A percentile compares a stretch with the other conserved stretches of the same genome.
phyloP scores from a whole-genome alignment of 768 basidiomycete species.

The Pulveroboletus ravenelii region DNA sequence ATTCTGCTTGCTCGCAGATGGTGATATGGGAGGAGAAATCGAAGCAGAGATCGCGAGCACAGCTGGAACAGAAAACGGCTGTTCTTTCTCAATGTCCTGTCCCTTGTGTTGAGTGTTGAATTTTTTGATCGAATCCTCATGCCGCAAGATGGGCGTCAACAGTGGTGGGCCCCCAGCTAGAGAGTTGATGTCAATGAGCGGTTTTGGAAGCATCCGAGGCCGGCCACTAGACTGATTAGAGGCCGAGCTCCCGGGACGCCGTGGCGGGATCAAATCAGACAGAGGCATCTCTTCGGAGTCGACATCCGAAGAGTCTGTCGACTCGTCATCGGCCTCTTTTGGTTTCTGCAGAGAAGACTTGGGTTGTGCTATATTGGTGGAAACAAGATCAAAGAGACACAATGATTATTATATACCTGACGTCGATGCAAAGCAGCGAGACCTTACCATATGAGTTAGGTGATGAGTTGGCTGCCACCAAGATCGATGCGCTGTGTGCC shows the following conservation, averaged over 20 bases:
- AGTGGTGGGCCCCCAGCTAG: conserved; percentile 35
- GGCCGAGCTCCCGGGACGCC: conserved; percentile 60
- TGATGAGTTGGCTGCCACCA: conserved; percentile 32
- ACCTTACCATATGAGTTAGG: conserved; percentile 28
- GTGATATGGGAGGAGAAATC: conserved; percentile 17
- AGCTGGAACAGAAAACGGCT: conserved; percentile 28
- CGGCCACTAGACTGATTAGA: conserved; percentile 30
- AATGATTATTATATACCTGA: not conserved
- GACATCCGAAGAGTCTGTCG: conserved; percentile 32
- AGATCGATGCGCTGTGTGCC: conserved; percentile 45
- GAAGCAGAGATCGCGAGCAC: conserved; percentile 20
- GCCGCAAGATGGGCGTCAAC: conserved; percentile 27
- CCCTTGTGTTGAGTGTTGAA: conserved; percentile 15
- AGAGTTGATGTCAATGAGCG: conserved; percentile 38
- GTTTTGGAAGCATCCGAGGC: conserved; percentile 36
- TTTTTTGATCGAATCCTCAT: conserved; percentile 27
- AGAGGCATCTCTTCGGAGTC: conserved; percentile 62
- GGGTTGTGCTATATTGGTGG: conserved; percentile 2
- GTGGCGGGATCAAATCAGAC: conserved; percentile 55
- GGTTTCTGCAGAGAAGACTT: conserved; percentile 1
- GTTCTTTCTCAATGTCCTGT: conserved; percentile 20
- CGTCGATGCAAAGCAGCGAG: not conserved
- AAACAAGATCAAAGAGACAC: not conserved
- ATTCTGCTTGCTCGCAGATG: conserved; percentile 10
- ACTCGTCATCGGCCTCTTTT: conserved; percentile 22